phyloP scores from a whole-genome alignment of 1,284 basidiomycete genomes.

The Sporisorium scitamineum region DNA sequence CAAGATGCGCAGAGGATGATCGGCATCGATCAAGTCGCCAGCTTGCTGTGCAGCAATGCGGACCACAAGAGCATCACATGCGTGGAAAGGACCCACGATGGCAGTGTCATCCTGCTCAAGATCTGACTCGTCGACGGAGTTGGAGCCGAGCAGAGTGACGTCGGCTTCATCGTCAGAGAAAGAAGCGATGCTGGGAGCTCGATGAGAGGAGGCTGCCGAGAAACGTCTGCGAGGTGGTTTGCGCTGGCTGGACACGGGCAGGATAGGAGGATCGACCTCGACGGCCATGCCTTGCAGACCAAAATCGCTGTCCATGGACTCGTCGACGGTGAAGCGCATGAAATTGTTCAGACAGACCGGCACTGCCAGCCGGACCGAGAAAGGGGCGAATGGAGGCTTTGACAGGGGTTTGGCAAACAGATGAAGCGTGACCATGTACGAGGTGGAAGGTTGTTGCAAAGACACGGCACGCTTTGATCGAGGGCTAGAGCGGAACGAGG shows the following conservation, averaged over 20 bases:
- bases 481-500: conserved; percentile 11
- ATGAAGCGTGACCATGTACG: conserved; percentile 40
- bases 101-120: conserved; percentile 25
- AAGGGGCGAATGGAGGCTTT: conserved; percentile 23
- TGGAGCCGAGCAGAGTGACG: conserved; percentile 20
- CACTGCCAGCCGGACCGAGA: conserved; percentile 24
- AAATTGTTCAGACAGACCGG: conserved; percentile 47
- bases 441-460: background rate
- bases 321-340: conserved; percentile 42
- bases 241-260: conserved; percentile 15
- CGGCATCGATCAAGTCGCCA: conserved; percentile 11
- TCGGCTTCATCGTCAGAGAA: conserved; percentile 34
- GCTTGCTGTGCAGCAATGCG: conserved; percentile 32
- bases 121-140: conserved; percentile 17
- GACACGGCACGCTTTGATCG: conserved; percentile 5
- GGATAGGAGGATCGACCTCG: conserved; percentile 41
- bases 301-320: conserved; percentile 22
- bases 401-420: conserved; percentile 10
- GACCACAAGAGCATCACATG: conserved; percentile 38
- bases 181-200: conserved; percentile 13
- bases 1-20: background rate
- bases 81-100: conserved; percentile 39
- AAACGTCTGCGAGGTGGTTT: conserved; percentile 1
- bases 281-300: conserved; percentile 28
- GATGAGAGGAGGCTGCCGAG: conserved; percentile 10